Conservation (phyloP, 805 yeast genomes). For the Lipomyces orientalis region DNA sequence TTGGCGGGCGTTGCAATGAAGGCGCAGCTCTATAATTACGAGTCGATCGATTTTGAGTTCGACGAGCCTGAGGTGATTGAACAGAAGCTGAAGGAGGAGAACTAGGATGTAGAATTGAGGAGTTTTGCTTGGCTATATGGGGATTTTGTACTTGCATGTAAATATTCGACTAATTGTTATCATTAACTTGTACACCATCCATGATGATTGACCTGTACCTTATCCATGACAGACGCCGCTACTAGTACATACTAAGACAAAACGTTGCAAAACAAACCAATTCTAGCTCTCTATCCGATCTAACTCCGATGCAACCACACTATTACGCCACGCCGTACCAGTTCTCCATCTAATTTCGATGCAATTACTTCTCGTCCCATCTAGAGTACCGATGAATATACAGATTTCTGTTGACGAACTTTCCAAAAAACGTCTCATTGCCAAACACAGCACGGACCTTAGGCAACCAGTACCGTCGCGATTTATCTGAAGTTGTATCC, state of each 20-base stretch:
- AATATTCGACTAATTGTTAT: not conserved
- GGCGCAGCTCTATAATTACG: conserved; percentile 60
- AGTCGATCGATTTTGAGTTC: conserved; percentile 19
- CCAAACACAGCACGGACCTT: conserved; percentile 32
- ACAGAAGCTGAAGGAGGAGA: not conserved
- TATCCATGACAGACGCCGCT: not conserved
- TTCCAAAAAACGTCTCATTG: conserved; percentile 32
- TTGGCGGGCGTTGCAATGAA: conserved; percentile 83
- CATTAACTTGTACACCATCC: not conserved
- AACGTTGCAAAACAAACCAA: not conserved
- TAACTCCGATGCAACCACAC: not conserved
- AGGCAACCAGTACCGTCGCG: conserved; percentile 23
- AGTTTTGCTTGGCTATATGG: conserved; percentile 5
- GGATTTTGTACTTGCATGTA: not conserved
- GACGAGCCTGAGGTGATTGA: conserved; percentile 6
- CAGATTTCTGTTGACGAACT: conserved; percentile 26
- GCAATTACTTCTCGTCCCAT: conserved; percentile 24
- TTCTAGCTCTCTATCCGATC: not conserved
- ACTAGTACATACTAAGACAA: not conserved
- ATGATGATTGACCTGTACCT: not conserved
- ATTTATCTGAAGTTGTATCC: conserved; percentile 21
- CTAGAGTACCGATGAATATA: conserved; percentile 27
- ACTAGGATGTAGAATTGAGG: not conserved
- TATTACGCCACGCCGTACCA: not conserved
- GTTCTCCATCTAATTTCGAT: not conserved